phyloP scores from a whole-genome alignment of 2,329 filamentous ascomycete genomes.

The Diaporthe citri region DNA sequence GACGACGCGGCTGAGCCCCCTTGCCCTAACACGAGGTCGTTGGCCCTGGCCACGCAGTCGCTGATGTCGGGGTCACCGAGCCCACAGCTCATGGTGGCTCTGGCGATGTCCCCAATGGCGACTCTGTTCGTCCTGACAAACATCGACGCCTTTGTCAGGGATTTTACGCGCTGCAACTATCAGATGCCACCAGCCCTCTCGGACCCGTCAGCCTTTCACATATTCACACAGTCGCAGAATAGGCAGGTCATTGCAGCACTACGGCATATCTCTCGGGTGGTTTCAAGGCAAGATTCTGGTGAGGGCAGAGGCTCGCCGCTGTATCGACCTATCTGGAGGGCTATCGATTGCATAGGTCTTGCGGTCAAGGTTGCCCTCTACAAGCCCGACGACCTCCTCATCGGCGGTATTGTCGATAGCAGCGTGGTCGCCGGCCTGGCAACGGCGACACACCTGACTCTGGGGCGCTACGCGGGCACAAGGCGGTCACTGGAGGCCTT shows the following conservation, averaged over 20 bases:
- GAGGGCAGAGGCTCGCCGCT: conserved; percentile 3
- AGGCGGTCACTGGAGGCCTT: conserved; percentile 46
- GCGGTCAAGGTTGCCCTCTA: conserved; percentile 48
- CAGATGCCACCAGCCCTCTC: conserved; percentile 49
- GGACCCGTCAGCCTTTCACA: conserved; percentile 50
- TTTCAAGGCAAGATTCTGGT: conserved; percentile 29
- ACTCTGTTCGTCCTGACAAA: conserved; percentile 48
- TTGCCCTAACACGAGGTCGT: conserved; percentile 45
- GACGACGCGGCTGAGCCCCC: conserved; percentile 37
- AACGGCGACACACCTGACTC: conserved; percentile 47
- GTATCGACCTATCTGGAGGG: conserved; percentile 46
- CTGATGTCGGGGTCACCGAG: conserved; percentile 48
- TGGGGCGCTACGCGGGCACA: conserved; percentile 45
- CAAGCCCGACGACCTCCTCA: conserved; percentile 50
- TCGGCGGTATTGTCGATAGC: conserved; percentile 52
- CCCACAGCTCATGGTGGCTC: conserved; percentile 43
- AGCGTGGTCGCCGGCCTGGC: conserved; percentile 49
- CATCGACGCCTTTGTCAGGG: conserved; percentile 47
- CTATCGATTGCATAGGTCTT: conserved; percentile 45
- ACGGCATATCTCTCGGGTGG: conserved; percentile 42
- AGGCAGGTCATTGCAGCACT: conserved; percentile 47
- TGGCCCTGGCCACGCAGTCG: conserved; percentile 49
- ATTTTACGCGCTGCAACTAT: conserved; percentile 52
- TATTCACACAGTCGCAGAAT: conserved; percentile 50
- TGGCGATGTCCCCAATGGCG: conserved; percentile 47